These are phyloP conservation scores for Hyphopichia homilentoma DNA, from an alignment of 805 yeast genomes.

Conservation along the genomic window DNA sequence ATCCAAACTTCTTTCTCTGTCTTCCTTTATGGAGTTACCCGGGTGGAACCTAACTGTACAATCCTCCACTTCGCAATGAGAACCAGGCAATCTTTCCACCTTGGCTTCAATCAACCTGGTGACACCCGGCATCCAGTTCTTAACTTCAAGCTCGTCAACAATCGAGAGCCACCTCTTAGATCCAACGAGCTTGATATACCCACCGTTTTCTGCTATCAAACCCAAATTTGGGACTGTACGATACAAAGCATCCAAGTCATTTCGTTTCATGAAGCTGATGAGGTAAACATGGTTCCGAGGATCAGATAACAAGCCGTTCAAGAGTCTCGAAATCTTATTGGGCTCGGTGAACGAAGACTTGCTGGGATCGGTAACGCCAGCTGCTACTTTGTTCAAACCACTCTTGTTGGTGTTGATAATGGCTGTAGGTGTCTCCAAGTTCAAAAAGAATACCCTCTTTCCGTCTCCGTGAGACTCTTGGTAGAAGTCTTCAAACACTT, in stretches of 20 bases:
- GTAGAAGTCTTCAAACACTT: constrained; percentile 31
- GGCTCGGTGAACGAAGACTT: constrained; percentile 47
- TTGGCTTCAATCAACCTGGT: constrained; percentile 52
- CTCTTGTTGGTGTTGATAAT: constrained; percentile 10
- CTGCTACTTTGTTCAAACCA: constrained; percentile 17
- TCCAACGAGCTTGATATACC: constrained; percentile 58
- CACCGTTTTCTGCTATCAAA: constrained; percentile 88
- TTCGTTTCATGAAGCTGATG: constrained; percentile 59
- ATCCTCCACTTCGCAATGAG: constrained; percentile 68
- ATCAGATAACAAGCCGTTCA: constrained; percentile 57
- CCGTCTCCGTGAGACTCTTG: constrained; percentile 13
- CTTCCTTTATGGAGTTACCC: constrained; percentile 58
- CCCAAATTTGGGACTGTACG: constrained; percentile 69
- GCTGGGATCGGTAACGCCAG: constrained; percentile 12
- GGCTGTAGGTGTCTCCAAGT: constrained; percentile 44
- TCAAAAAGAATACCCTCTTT: constrained; percentile 49
- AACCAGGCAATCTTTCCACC: constrained; percentile 77
- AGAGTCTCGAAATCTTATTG: constrained; percentile 51
- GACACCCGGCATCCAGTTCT: constrained; percentile 58
- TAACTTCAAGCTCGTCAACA: constrained; percentile 45
- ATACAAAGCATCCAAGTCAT: constrained; percentile 65
- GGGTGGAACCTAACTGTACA: constrained; percentile 76
- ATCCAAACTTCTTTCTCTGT: constrained; percentile 58
- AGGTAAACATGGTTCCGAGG: constrained; percentile 67
- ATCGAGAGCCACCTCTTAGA: constrained; percentile 58